phyloP scores from a whole-genome alignment of 2,329 filamentous ascomycete genomes.

The Falciphora oryzae region DNA sequence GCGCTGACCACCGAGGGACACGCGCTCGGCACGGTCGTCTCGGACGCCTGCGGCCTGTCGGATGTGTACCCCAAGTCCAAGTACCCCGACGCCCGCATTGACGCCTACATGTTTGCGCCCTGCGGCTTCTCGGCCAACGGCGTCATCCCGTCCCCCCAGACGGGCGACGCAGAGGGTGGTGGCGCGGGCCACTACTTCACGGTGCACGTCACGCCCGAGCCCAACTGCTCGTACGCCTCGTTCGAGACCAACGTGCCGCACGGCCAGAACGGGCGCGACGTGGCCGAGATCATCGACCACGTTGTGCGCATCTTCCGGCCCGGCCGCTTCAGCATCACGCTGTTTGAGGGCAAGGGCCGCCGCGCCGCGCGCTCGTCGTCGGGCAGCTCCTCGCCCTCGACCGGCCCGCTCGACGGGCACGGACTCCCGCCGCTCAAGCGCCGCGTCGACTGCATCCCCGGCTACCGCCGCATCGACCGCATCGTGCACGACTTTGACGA shows the following conservation, averaged over 20 bases:
- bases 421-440: constrained; percentile 27
- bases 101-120: constrained; percentile 93
- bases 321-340: constrained; percentile 92
- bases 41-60: constrained; percentile 81
- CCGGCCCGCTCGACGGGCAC: not conserved
- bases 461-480: constrained; percentile 84
- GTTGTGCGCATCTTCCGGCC: constrained; percentile 96
- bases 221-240: constrained; percentile 93
- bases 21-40: constrained; percentile 85
- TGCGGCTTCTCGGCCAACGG: constrained; percentile 98
- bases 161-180: constrained; percentile 31
- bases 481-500: constrained; percentile 98
- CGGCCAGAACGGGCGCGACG: constrained; percentile 79
- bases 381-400: constrained; percentile 27
- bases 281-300: constrained; percentile 84
- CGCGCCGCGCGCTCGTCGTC: constrained; percentile 24
- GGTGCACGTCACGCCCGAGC: constrained; percentile 95
- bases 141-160: constrained; percentile 71
- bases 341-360: constrained; percentile 79
- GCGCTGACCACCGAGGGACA: constrained; percentile 90
- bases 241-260: constrained; percentile 98
- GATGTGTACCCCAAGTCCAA: constrained; percentile 80
- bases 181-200: constrained; percentile 86
- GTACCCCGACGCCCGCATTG: constrained; percentile 89
- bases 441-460: constrained; percentile 70